Conservation (phyloP, 495 filamentous ascomycete species). For the Opeltia flavorubescens region DNA sequence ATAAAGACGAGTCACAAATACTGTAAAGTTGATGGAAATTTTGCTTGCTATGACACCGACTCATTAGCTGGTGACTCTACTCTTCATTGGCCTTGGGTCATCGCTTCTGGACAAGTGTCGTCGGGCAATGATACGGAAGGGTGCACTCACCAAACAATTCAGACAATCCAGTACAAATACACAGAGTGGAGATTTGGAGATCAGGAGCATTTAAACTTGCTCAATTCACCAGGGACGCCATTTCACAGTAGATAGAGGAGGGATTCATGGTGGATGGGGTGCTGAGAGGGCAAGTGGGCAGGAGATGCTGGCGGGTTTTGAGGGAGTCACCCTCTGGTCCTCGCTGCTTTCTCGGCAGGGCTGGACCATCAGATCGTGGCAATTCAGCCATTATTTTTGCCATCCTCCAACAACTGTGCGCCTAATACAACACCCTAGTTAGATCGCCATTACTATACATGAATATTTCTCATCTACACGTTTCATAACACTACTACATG, state of each 20-base stretch:
- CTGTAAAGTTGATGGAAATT: neutral
- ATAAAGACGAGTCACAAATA: neutral
- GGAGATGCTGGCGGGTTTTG: neutral
- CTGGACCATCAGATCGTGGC: too few relatives aligned
- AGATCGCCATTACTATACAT: too few relatives aligned
- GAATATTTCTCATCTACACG: too few relatives aligned
- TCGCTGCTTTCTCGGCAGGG: conserved; percentile 2
- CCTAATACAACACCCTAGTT: neutral
- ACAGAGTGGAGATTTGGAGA: neutral
- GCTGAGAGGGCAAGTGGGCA: neutral
- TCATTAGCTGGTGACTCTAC: neutral
- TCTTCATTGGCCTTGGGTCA: neutral
- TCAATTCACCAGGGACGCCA: neutral
- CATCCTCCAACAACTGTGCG: neutral
- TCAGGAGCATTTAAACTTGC: neutral
- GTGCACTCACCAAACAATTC: neutral
- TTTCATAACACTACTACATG: too few relatives aligned
- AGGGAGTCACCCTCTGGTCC: neutral
- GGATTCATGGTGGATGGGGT: neutral
- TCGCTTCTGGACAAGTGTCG: neutral
- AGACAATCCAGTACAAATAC: neutral
- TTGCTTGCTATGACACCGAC: neutral
- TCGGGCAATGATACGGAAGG: neutral
- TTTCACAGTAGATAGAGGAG: neutral
- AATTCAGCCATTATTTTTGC: too few relatives aligned